Evolutionary conservation across 257 asterid genomes (phyloP).

Genomic region (Scutellaria minor): DNA sequence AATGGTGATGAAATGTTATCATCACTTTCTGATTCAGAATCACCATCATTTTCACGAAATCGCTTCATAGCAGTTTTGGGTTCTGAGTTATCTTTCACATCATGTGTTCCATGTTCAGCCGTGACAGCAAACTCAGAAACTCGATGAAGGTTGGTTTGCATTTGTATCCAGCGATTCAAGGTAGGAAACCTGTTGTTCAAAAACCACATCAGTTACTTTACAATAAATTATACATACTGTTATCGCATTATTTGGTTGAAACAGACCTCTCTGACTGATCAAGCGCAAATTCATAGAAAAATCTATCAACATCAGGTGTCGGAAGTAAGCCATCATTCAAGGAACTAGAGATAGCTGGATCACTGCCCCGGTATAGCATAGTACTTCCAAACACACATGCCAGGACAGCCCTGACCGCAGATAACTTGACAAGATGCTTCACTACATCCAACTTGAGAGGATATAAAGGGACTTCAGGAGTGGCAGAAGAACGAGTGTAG

Average conservation of each 20-base stretch:
- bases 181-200: conserved; percentile 81
- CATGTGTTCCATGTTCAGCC: conserved; percentile 62
- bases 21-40: conserved; percentile 89
- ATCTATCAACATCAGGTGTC: conserved; percentile 77
- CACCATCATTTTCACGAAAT: conserved; percentile 83
- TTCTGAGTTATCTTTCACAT: conserved; percentile 51
- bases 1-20: conserved; percentile 56
- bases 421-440: conserved; percentile 90
- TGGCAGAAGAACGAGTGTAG: conserved; percentile 83
- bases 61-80: conserved; percentile 70
- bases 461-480: conserved; percentile 84
- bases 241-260: conserved; percentile 31
- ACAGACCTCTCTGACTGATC: conserved; percentile 96
- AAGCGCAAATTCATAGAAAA: conserved; percentile 89
- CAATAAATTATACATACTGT: conserved; percentile 32
- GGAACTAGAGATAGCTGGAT: conserved; percentile 70
- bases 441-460: conserved; percentile 91
- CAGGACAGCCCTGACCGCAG: conserved; percentile 94
- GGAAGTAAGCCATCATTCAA: conserved; percentile 63
- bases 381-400: conserved; percentile 98
- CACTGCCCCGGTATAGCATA: conserved; percentile 80
- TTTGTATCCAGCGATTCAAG: conserved; percentile 96
- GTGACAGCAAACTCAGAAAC: conserved; percentile 90
- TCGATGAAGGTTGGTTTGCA: conserved; percentile 97
- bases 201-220: conserved; percentile 34